phyloP scores from a whole-genome alignment of 805 yeast genomes.

The Metschnikowia amazonensis region DNA sequence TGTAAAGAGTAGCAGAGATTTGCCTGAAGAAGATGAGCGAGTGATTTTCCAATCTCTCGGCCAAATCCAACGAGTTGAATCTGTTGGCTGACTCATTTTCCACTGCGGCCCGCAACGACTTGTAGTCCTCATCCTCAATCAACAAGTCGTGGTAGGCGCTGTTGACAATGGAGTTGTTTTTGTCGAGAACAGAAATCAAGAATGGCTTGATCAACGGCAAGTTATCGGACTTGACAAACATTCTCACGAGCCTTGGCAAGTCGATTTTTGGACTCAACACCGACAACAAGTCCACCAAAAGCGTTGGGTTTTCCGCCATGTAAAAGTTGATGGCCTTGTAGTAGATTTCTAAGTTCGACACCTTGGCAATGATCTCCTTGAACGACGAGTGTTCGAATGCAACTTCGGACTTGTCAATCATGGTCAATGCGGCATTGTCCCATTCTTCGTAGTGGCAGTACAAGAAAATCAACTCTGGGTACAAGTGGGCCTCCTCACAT shows the following conservation, averaged over 20 bases:
- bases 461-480: constrained; percentile 94
- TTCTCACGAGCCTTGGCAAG: constrained; percentile 88
- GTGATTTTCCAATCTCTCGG: constrained; percentile 89
- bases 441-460: constrained; percentile 98
- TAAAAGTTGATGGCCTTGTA: constrained; percentile 96
- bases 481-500: constrained; percentile 87
- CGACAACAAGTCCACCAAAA: constrained; percentile 79
- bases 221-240: constrained; percentile 93
- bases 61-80: constrained; percentile 88
- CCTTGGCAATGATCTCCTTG: constrained; percentile 92
- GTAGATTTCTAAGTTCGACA: constrained; percentile 91
- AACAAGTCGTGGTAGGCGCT: constrained; percentile 92
- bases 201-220: constrained; percentile 95
- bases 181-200: constrained; percentile 83
- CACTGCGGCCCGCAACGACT: constrained; percentile 79
- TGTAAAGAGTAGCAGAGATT: constrained; percentile 89
- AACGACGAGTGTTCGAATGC: constrained; percentile 92
- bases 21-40: constrained; percentile 89
- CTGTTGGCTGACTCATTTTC: constrained; percentile 76
- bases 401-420: constrained; percentile 91
- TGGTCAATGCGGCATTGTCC: constrained; percentile 96
- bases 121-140: constrained; percentile 95
- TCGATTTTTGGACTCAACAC: constrained; percentile 87
- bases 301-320: constrained; percentile 85
- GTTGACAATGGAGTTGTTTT: constrained; percentile 88